Conservation (phyloP, 441 rosid species). For the Aleurites moluccanus region DNA sequence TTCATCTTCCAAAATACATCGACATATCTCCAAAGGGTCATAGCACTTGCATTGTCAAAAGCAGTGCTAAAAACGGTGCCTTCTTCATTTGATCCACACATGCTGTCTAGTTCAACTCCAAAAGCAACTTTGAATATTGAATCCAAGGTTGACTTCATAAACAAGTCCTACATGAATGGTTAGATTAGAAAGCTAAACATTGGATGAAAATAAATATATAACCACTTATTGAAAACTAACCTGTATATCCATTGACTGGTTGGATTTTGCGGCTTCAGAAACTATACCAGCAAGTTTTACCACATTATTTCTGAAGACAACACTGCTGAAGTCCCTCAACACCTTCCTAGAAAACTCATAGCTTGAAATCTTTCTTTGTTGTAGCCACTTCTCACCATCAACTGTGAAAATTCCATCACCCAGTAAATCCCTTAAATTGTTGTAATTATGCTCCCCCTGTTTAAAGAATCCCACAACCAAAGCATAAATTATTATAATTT, state of each 20-base stretch:
- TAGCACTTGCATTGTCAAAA: slow-evolving; percentile 54
- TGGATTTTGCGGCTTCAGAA: slow-evolving; percentile 41
- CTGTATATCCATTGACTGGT: slow-evolving; percentile 46
- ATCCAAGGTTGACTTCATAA: slow-evolving; percentile 57
- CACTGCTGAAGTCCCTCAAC: slow-evolving; percentile 50
- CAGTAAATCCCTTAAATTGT: slow-evolving; percentile 35
- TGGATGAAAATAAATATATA: neutral
- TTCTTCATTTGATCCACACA: slow-evolving; percentile 55
- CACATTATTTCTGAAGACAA: slow-evolving; percentile 37
- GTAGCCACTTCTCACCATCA: slow-evolving; percentile 50
- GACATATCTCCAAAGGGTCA: slow-evolving; percentile 46
- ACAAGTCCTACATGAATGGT: slow-evolving; percentile 33
- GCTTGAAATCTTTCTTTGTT: slow-evolving; percentile 47
- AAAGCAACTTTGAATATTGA: slow-evolving; percentile 52
- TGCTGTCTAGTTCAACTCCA: slow-evolving; percentile 48
- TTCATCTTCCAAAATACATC: slow-evolving; percentile 47
- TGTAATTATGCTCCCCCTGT: slow-evolving; percentile 42
- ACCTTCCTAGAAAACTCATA: slow-evolving; percentile 51
- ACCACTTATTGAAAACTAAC: slow-evolving; percentile 27
- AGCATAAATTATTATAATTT: too few species aligned
- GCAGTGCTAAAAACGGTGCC: slow-evolving; percentile 35
- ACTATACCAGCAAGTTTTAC: slow-evolving; percentile 41
- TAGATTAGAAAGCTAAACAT: too few species aligned
- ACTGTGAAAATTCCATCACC: slow-evolving; percentile 53
- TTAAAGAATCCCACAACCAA: neutral